A percentile compares a stretch with the other conserved stretches of the same genome.
Evolutionary conservation across 2,329 filamentous ascomycete genomes (phyloP).

Genomic region (Xylariales sp.): DNA sequence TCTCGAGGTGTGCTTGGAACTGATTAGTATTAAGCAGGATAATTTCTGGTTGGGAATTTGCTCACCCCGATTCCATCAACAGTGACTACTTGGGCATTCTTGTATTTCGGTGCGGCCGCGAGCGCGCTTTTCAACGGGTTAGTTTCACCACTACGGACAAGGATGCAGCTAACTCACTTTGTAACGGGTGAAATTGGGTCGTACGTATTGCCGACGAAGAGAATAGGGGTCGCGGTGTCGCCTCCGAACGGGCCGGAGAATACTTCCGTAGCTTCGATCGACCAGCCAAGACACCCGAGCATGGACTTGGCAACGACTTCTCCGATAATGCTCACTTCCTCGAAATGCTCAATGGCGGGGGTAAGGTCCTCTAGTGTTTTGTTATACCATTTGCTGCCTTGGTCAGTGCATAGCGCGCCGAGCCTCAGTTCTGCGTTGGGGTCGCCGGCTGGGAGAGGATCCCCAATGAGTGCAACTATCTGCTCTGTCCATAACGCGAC

Average conservation of each 20-base stretch:
- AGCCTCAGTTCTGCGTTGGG: slow-evolving; percentile 22
- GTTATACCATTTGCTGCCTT: slow-evolving; percentile 31
- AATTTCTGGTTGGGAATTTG: background rate
- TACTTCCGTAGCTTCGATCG: slow-evolving; percentile 23
- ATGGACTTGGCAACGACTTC: slow-evolving; percentile 25
- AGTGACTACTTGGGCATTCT: slow-evolving; percentile 28
- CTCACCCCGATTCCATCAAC: slow-evolving; percentile 27
- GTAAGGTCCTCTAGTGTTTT: slow-evolving; percentile 23
- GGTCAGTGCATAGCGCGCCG: slow-evolving; percentile 25
- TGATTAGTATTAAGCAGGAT: background rate
- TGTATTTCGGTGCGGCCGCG: slow-evolving; percentile 18
- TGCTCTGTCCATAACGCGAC: slow-evolving; percentile 23
- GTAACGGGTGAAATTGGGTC: slow-evolving; percentile 26
- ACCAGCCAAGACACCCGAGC: slow-evolving; percentile 30
- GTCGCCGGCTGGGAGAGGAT: slow-evolving; percentile 21
- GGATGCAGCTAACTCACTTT: slow-evolving; percentile 12
- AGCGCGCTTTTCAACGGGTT: slow-evolving; percentile 17
- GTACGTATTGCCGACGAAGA: slow-evolving; percentile 32
- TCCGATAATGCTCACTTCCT: slow-evolving; percentile 27
- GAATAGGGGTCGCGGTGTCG: slow-evolving; percentile 25
- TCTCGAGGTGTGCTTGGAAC: slow-evolving; percentile 28
- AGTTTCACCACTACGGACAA: background rate
- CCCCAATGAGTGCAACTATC: slow-evolving; percentile 19
- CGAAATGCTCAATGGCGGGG: slow-evolving; percentile 21
- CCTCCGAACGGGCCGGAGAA: slow-evolving; percentile 29